These are phyloP conservation scores for Candida easanensis DNA, from an alignment of 805 yeast genomes.

Conservation along the genomic window DNA sequence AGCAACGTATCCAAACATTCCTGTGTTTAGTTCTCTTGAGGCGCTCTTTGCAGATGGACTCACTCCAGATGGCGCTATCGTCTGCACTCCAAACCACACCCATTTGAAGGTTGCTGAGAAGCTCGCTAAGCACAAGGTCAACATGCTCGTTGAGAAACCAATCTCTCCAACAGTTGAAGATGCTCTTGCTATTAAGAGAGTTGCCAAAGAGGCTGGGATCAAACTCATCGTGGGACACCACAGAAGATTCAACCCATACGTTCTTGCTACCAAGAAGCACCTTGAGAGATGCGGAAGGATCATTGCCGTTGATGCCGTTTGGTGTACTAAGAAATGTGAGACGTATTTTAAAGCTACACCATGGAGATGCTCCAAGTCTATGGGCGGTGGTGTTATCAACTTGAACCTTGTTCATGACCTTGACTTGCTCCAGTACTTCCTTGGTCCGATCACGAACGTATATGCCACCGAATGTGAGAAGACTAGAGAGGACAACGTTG, in stretches of 20 bases:
- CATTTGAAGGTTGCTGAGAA: slow-evolving; percentile 13
- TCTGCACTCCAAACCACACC: slow-evolving; percentile 21
- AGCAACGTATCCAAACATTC: slow-evolving; percentile 8
- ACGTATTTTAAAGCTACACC: slow-evolving; percentile 17
- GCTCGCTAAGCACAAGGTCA: slow-evolving; percentile 10
- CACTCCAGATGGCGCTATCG: slow-evolving; percentile 20
- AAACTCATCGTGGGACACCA: slow-evolving; percentile 21
- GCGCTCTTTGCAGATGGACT: slow-evolving; percentile 8
- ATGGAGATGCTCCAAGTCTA: slow-evolving; percentile 16
- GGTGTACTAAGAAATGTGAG: slow-evolving; percentile 22
- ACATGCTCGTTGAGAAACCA: slow-evolving; percentile 22
- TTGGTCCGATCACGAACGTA: slow-evolving; percentile 18
- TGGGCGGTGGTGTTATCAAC: slow-evolving; percentile 21
- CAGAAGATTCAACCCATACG: slow-evolving; percentile 24
- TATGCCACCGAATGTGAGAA: slow-evolving; percentile 16
- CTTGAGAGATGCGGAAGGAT: slow-evolving; percentile 15
- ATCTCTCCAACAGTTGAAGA: slow-evolving; percentile 17
- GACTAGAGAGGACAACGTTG: slow-evolving; percentile 11
- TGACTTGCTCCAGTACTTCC: slow-evolving; percentile 19
- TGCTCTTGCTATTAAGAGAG: slow-evolving; percentile 13
- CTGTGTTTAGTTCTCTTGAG: slow-evolving; percentile 11
- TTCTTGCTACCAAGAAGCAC: slow-evolving; percentile 18
- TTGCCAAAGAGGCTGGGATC: slow-evolving; percentile 9
- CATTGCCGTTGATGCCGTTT: slow-evolving; percentile 21
- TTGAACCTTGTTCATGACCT: slow-evolving; percentile 22